phyloP scores from a whole-genome alignment of 306 rosid genomes.

The Inga laurina region DNA sequence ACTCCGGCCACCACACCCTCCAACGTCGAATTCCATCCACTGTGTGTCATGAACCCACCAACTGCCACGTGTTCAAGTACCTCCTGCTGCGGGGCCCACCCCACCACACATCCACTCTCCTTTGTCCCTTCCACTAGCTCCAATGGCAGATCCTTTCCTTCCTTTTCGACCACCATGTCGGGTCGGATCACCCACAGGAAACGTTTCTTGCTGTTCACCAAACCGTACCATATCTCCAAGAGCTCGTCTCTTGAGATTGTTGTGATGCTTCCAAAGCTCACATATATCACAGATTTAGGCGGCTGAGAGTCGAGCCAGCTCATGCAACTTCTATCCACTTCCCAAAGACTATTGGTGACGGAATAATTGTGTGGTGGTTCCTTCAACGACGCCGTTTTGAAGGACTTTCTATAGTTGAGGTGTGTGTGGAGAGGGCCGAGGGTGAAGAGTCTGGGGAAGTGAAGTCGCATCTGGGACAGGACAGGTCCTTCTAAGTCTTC shows the following conservation, averaged over 20 bases:
- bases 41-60: conserved; percentile 24
- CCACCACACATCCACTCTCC: conserved; percentile 6
- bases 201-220: conserved; percentile 35
- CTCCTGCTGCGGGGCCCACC: conserved; percentile 19
- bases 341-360: background rate
- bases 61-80: background rate
- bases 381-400: background rate
- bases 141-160: background rate
- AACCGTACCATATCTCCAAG: conserved; percentile 47
- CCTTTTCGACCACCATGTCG: background rate
- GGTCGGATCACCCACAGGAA: conserved; percentile 50
- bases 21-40: conserved; percentile 19
- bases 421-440: conserved; percentile 58
- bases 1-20: conserved; percentile 15
- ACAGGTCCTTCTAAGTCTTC: conserved; percentile 59
- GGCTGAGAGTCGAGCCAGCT: conserved; percentile 62
- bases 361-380: background rate
- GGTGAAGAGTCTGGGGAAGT: conserved; percentile 39
- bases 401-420: conserved; percentile 13
- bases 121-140: background rate
- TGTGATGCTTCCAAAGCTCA: conserved; percentile 49
- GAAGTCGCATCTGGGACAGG: conserved; percentile 27
- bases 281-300: conserved; percentile 35
- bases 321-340: conserved; percentile 46
- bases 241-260: background rate